phyloP scores from a whole-genome alignment of 345 rosid genomes.

The Camelina sativa region DNA sequence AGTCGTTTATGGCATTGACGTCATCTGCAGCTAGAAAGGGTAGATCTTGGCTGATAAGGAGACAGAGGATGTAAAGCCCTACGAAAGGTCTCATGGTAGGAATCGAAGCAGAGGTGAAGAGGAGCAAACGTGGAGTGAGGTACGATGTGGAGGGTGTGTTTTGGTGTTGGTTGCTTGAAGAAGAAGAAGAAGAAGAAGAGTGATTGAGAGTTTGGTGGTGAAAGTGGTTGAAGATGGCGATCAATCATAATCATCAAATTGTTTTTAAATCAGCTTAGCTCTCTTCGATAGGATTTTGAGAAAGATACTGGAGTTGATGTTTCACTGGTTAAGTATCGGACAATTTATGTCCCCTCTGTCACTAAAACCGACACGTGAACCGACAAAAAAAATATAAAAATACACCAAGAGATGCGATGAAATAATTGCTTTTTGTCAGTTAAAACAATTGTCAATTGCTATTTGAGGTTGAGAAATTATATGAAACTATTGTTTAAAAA shows the following conservation, averaged over 20 bases:
- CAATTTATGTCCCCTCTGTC: constrained; percentile 42
- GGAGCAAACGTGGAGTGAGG: constrained; percentile 33
- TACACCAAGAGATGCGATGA: constrained; percentile 16
- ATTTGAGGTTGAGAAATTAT: constrained; percentile 10
- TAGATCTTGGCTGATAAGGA: constrained; percentile 36
- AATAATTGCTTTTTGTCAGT: constrained; percentile 15
- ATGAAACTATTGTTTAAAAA: constrained; percentile 19
- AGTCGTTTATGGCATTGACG: background rate
- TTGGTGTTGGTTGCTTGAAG: constrained; percentile 55
- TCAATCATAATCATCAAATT: constrained; percentile 50
- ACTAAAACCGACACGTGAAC: constrained; percentile 38
- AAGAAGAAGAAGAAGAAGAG: constrained; percentile 45
- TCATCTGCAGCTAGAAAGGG: constrained; percentile 39
- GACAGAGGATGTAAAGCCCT: constrained; percentile 44
- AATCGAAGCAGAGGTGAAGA: constrained; percentile 19
- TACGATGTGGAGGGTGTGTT: constrained; percentile 46
- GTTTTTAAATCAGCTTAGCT: background rate
- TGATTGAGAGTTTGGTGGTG: constrained; percentile 52
- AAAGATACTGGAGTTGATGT: constrained; percentile 41
- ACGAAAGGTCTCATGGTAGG: constrained; percentile 35
- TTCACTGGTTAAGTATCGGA: constrained; percentile 40
- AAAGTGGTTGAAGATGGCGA: constrained; percentile 56
- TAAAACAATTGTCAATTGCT: constrained; percentile 35
- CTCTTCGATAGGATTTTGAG: constrained; percentile 19
- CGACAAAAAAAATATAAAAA: constrained; percentile 28